Base-by-base conservation (phyloP, 805 yeast species). In the Wickerhamomyces canadensis region DNA sequence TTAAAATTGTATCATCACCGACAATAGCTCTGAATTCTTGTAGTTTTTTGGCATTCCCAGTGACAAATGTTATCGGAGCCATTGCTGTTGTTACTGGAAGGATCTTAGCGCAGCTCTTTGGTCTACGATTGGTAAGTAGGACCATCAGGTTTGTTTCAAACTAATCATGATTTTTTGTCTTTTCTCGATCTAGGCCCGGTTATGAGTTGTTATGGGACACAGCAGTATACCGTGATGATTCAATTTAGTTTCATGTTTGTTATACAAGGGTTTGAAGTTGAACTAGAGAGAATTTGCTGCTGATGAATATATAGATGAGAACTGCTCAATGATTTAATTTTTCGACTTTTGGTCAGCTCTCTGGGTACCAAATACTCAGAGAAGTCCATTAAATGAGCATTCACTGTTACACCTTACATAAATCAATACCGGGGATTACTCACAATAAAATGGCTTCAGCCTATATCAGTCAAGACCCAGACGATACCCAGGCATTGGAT, bases 31-130 rank as follows among this genome's bases (percentile, higher is more conserved):
- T 72, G 17, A 91, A 95, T 60, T 91, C 98, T 47, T 73, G 76
- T 42, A 89, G 70, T 60, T 93, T 93, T 63, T 91, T 88, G 37
- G 77, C 76, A 60, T 89, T 89, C 19, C 98, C 98, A 2, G 96
- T 83, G 25, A 84, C 89, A 55, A 84, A 84, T 2, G 84, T 78
- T 36, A 83, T 70, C 31, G 60, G 51, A 22, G 27, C 27, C 34
- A 22, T 27, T 7, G n/a, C 15, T 25, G 6, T 12, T 6, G 6
- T 13, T 12, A 11, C 24, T 22, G 11, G 8, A 9, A 8, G 11
- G 24, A 9, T 22, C 24, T 22, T 11, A 22, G 24, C 8, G 11
- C 11, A 11, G 11, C 8, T 11, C 11, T 22, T 11, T 22, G 15
- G 27, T 6, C 13, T 12, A 9, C 27, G n/a, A 21, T 21, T 25